These are phyloP conservation scores for Emergomyces pasteurianus DNA, from an alignment of 2,329 filamentous ascomycete genomes.

Conservation along the genomic window DNA sequence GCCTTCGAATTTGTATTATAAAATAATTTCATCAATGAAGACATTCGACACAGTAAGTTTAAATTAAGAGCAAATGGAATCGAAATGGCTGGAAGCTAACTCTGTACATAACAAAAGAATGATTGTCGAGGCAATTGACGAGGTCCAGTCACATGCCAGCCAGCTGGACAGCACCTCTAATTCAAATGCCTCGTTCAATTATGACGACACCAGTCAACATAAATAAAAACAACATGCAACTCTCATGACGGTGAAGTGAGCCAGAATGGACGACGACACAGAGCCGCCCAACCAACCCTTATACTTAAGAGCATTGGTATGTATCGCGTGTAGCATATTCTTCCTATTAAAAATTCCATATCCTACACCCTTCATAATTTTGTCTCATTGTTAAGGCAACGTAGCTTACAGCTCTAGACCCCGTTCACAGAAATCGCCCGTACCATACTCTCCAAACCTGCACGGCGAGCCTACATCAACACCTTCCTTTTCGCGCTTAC, in stretches of 20 bases:
- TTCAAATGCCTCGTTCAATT: background rate
- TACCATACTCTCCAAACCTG: conserved; percentile 46
- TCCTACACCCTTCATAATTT: background rate
- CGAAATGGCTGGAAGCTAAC: background rate
- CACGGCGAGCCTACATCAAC: conserved; percentile 53
- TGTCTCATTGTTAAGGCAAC: conserved; percentile 27
- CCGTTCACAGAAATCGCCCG: conserved; percentile 42
- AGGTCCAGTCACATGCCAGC: background rate
- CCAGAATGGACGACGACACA: background rate
- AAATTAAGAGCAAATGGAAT: background rate
- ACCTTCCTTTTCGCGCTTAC: conserved; percentile 43
- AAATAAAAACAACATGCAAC: background rate
- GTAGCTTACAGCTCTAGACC: conserved; percentile 31
- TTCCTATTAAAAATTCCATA: background rate
- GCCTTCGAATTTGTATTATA: background rate
- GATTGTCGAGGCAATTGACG: background rate
- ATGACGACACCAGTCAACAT: background rate
- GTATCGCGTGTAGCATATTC: background rate
- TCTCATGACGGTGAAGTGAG: background rate
- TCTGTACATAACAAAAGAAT: too few species aligned
- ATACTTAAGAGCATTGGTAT: conserved; percentile 3
- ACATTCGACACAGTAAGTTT: background rate
- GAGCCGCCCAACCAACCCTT: conserved; percentile 1
- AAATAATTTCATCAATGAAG: background rate
- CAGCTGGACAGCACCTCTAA: too few species aligned